Evolutionary conservation across 805 yeast species (phyloP), one percentile per base, ranked within the genome.

Genomic region (Metschnikowia drakensbergensis): DNA sequence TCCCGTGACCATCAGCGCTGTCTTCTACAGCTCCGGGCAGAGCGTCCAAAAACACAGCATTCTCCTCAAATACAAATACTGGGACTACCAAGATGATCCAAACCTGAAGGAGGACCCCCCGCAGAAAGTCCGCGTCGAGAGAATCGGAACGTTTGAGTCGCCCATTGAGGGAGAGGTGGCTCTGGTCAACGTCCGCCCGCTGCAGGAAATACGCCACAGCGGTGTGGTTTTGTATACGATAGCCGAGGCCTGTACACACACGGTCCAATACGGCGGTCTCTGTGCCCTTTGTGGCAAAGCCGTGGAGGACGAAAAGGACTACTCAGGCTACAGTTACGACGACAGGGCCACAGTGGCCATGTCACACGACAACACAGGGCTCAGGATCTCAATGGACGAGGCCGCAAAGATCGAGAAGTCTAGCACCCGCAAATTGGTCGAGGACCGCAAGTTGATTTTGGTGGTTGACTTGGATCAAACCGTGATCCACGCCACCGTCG

Each of bases 391-490:
- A 37, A 76, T 83, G 42, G 82, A 79, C 52, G 99, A 94, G 68
- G 99, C 98, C 1, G 84, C 82, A 51, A 82, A 83, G 51, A 83
- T 94, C 42, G 98, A 91, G 62, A 79, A 79, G 51, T 70, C 71
- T 29, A 76, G 90, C 45, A 81, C 88, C 4, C 70, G 74, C 48
- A 73, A 85, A 50, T 73, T 94, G 41, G 66, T 82, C 5, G 64
- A 72, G 11, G 86, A 81, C 46, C 72, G 77, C 50, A 88, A 88
- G 64, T 73, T 94, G 53, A 90, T 94, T 29, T 74, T 94, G 48
- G 98, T 94, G 28, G 99, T 94, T 4, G 99, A 94, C 73, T 75
- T 94, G 54, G 99, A 94, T 69, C 99, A 94, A 65, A 94, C 99
- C 0, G 95, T 94, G 4, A 92, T 94, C 30, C 99, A 94, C 62